Evolutionary conservation across 768 basidiomycete genomes (phyloP).

Genomic region (Auriscalpium orientale): DNA sequence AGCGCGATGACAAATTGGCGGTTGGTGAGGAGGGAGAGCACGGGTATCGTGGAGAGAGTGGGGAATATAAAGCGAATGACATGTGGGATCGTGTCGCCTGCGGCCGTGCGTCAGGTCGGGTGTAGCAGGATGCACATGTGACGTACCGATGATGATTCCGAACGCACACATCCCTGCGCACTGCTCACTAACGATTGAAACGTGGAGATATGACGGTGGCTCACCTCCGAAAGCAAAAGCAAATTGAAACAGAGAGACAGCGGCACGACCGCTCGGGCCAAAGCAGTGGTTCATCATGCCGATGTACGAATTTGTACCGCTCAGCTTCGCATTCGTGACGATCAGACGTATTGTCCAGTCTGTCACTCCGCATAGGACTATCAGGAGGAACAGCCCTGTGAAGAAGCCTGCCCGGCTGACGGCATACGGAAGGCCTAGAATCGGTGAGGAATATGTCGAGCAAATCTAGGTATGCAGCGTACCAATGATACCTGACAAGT

Average conservation of each 20-base stretch:
- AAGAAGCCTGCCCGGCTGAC: slow-evolving; percentile 92
- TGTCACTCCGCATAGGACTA: slow-evolving; percentile 77
- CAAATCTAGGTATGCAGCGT: slow-evolving; percentile 12
- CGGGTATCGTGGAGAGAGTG: slow-evolving; percentile 47
- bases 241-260: slow-evolving; percentile 96
- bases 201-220: slow-evolving; percentile 16
- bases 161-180: slow-evolving; percentile 90
- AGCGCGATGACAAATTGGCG: slow-evolving; percentile 86
- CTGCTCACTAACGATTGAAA: not conserved
- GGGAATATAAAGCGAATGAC: slow-evolving; percentile 88
- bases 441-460: not conserved
- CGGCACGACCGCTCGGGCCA: slow-evolving; percentile 83
- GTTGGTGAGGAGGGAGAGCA: slow-evolving; percentile 72
- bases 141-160: slow-evolving; percentile 79
- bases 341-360: slow-evolving; percentile 98
- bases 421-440: slow-evolving; percentile 84
- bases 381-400: slow-evolving; percentile 73
- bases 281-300: slow-evolving; percentile 94
- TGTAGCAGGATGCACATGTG: not conserved
- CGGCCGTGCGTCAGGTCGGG: not conserved
- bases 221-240: slow-evolving; percentile 93
- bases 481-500: slow-evolving; percentile 63
- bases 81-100: slow-evolving; percentile 92
- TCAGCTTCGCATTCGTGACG: slow-evolving; percentile 91
- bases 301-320: slow-evolving; percentile 86